Conservation (phyloP, 2,329 filamentous ascomycete species). For the Penicillium sp. region DNA sequence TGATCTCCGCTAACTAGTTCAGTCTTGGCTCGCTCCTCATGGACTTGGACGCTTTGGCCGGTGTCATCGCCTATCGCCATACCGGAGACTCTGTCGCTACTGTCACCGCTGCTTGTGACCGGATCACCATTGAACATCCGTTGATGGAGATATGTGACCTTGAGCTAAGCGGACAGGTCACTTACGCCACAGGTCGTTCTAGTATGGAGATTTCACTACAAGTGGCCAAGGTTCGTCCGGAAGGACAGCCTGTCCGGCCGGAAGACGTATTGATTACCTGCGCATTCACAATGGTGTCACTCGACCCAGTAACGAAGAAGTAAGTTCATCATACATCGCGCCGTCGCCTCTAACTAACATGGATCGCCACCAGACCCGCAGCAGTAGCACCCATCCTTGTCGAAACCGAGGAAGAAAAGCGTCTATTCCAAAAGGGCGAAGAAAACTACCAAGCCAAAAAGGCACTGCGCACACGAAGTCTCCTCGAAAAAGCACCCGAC, state of each 20-base stretch:
- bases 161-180: constrained; percentile 62
- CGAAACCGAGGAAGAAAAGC: constrained; percentile 60
- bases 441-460: constrained; percentile 63
- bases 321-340: no score
- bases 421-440: constrained; percentile 57
- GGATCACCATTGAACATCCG: constrained; percentile 63
- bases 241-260: constrained; percentile 51
- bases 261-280: constrained; percentile 65
- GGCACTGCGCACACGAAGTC: constrained; percentile 52
- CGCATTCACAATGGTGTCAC: constrained; percentile 70
- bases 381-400: constrained; percentile 56
- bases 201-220: constrained; percentile 70
- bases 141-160: constrained; percentile 73
- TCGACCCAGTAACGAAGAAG: constrained; percentile 63
- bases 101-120: constrained; percentile 59
- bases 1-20: constrained; percentile 11
- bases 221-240: constrained; percentile 60
- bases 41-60: constrained; percentile 72
- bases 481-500: constrained; percentile 63
- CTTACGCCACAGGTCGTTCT: constrained; percentile 66
- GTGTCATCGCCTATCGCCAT: constrained; percentile 69
- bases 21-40: constrained; percentile 68
- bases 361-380: constrained; percentile 55
- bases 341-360: no score
- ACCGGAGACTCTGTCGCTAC: constrained; percentile 59